Evolutionary conservation across 2,329 filamentous ascomycete species (phyloP).

Genomic region (Xylariaceae sp.): DNA sequence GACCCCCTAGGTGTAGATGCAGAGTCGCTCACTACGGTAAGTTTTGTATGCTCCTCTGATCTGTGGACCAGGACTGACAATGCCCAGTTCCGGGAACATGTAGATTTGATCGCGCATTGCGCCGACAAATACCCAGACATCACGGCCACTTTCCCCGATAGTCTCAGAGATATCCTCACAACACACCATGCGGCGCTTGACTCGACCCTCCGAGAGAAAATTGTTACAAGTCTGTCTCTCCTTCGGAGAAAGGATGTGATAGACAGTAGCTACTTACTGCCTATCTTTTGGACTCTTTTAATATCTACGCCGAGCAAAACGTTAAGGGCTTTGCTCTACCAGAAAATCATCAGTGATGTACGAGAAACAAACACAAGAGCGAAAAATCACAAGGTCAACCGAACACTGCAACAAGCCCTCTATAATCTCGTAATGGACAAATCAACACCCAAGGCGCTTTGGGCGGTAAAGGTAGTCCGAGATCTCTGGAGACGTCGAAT

Average conservation of each 20-base stretch:
- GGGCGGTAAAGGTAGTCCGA: conserved; percentile 91
- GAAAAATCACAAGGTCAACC: conserved; percentile 88
- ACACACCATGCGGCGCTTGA: conserved; percentile 79
- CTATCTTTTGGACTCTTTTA: conserved; percentile 90
- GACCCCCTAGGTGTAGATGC: conserved; percentile 73
- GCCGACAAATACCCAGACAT: conserved; percentile 87
- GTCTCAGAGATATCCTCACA: conserved; percentile 74
- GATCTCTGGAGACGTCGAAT: conserved; percentile 96
- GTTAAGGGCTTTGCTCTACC: conserved; percentile 70
- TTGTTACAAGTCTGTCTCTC: conserved; percentile 83
- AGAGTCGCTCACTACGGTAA: conserved; percentile 65
- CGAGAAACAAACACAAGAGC: conserved; percentile 80
- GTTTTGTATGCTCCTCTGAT: not conserved
- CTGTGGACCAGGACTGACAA: conserved; percentile 4
- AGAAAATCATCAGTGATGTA: conserved; percentile 86
- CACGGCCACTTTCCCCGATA: conserved; percentile 68
- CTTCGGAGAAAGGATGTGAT: conserved; percentile 88
- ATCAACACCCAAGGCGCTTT: conserved; percentile 78
- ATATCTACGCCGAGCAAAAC: conserved; percentile 89
- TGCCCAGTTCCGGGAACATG: conserved; percentile 66
- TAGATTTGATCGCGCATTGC: conserved; percentile 90
- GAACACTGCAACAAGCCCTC: conserved; percentile 85
- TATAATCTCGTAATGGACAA: conserved; percentile 88
- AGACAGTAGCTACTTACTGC: conserved; percentile 75
- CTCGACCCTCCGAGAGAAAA: conserved; percentile 83